Evolutionary conservation across 805 yeast genomes (phyloP).

Genomic region (Starmerella stellata): DNA sequence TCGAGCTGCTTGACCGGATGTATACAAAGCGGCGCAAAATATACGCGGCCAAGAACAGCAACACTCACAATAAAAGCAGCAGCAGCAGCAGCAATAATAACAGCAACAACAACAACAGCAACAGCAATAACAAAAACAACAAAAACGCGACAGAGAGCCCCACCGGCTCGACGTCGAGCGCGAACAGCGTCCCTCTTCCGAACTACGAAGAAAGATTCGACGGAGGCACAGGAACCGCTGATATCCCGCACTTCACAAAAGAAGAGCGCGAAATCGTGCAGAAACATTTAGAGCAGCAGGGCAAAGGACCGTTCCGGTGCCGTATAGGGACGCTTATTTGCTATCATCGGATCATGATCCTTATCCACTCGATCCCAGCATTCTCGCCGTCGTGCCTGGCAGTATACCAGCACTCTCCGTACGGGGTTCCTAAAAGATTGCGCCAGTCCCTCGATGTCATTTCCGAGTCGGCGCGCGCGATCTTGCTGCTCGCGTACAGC

Average conservation of each 20-base stretch:
- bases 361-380: conserved; percentile 16
- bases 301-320: neutral
- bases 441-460: conserved; percentile 8
- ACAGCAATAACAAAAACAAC: no score
- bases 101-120: no score
- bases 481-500: conserved; percentile 3
- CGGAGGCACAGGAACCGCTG: neutral
- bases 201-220: no score
- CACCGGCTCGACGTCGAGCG: no score
- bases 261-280: neutral
- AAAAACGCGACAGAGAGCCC: no score
- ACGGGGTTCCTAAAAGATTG: conserved; percentile 6
- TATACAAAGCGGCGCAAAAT: neutral
- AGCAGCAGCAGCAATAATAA: no score
- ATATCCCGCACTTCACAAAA: neutral
- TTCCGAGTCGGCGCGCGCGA: conserved; percentile 4
- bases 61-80: neutral
- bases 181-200: no score
- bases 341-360: conserved; percentile 11
- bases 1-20: conserved; percentile 1
- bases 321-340: conserved; percentile 3
- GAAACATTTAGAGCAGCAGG: neutral
- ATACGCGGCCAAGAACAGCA: neutral
- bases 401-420: conserved; percentile 1
- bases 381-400: conserved; percentile 13